Evolutionary conservation across 2,329 filamentous ascomycete species (phyloP), one percentile per base, ranked within the genome.

Genomic region (Thermoascus crustaceus): DNA sequence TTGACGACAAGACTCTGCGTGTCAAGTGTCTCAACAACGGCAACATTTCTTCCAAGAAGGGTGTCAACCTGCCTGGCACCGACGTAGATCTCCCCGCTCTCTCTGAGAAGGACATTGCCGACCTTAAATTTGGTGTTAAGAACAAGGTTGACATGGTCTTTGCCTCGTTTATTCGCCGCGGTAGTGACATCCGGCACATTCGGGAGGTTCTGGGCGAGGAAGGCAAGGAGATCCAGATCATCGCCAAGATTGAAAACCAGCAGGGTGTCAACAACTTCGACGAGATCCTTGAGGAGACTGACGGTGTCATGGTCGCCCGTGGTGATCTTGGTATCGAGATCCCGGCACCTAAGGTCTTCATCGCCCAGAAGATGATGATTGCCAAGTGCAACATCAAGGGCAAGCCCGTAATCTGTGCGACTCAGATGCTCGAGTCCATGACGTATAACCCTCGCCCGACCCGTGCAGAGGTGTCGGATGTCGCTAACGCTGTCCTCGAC

Each of bases 291-390:
- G 76, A 78, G 60, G 86, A 88, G 72, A 96, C 91, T 4, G 91
- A 98, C 64, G 91, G 91, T 76, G 88, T 98, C 72, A 98, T 98
- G 91, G 91, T 98, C 52, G 91, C 91, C 57, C 89, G 91, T 78
- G 91, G 91, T 72, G 91, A 96, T 61, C 72, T 94, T 47, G 91
- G 91, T 73, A 98, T 98, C 55, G 91, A 98, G 72, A 98, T 98
- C 54, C 89, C 91, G 32, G 89, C 91, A 43, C 86, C 89, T 47
- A 91, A 98, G 75, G 91, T 98, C 49, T 98, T 98, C 68, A 86
- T 94, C 52, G 91, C 91, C 38, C 91, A 98, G 76, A 98, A 98
- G 83, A 98, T 98, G 85, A 88, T 98, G 78, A 98, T 98, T 67
- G 88, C 91, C 69, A 96, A 96, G 81, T 98, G 91, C 80, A 98